Conservation (phyloP, 1,284 basidiomycete species). For the Trichosporon sp. region DNA sequence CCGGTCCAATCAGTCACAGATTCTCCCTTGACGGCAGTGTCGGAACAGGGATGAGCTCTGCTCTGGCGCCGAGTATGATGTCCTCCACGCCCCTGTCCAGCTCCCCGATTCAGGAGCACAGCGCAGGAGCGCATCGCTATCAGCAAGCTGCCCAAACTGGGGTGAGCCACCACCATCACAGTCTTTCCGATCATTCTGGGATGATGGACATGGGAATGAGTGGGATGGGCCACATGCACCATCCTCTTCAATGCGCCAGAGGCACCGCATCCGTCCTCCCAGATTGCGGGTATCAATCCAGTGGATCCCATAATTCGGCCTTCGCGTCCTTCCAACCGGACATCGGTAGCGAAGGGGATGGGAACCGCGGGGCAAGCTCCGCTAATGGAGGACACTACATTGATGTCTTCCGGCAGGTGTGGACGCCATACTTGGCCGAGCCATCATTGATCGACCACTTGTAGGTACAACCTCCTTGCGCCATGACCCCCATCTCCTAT, state of each 20-base stretch:
- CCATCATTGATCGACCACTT: constrained; percentile 42
- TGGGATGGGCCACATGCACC: neutral
- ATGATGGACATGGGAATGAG: neutral
- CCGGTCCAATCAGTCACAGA: neutral
- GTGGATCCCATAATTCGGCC: neutral
- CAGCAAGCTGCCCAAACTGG: neutral
- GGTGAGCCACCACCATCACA: neutral
- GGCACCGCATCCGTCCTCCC: neutral
- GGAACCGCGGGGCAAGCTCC: neutral
- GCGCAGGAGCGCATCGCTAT: neutral
- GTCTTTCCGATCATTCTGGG: neutral
- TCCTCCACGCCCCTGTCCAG: neutral
- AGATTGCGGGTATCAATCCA: neutral
- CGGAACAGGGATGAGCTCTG: neutral
- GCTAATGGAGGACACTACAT: constrained; percentile 23
- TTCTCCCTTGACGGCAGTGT: neutral
- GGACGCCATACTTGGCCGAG: constrained; percentile 39
- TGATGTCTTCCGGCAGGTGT: constrained; percentile 41
- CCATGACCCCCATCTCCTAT: neutral
- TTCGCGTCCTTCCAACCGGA: neutral
- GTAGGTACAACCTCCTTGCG: constrained; percentile 20
- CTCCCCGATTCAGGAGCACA: neutral
- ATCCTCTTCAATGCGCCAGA: neutral
- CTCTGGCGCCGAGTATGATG: neutral
- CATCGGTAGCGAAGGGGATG: neutral